Percentiles rank a stretch among this genome's conserved stretches.
Evolutionary conservation across 495 filamentous ascomycete species (phyloP).

Genomic region (Neurospora intermedia): DNA sequence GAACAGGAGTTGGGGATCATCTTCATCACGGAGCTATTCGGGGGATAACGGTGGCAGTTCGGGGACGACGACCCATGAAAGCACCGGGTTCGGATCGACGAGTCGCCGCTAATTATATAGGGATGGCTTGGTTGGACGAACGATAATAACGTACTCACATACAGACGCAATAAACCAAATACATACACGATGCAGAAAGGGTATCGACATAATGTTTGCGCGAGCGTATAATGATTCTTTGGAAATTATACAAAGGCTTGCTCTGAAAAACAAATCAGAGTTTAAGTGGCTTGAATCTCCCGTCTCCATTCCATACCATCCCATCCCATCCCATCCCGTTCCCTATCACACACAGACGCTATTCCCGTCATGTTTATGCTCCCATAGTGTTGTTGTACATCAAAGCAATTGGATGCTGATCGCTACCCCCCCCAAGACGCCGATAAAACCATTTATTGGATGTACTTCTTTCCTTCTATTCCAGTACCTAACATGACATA

Average conservation of each 20-base stretch:
- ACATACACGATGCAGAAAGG: neutral
- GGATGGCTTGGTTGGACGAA: neutral
- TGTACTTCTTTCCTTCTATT: neutral
- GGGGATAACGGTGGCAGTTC: constrained; percentile 27
- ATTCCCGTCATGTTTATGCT: neutral
- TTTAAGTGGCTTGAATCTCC: neutral
- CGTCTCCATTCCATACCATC: neutral
- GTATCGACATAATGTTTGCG: neutral
- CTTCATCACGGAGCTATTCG: constrained; percentile 23
- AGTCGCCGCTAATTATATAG: constrained; percentile 40
- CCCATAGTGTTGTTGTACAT: neutral
- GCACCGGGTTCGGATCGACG: constrained; percentile 87
- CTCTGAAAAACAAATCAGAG: neutral
- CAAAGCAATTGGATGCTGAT: neutral
- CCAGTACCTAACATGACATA: neutral
- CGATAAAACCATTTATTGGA: neutral
- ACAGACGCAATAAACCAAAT: neutral
- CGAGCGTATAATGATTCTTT: neutral
- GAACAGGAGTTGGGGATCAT: constrained; percentile 8
- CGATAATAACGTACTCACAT: neutral
- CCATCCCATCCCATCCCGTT: neutral
- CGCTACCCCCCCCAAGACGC: neutral
- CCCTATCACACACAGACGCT: neutral
- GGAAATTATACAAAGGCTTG: neutral
- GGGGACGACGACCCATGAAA: constrained; percentile 50